Evolutionary conservation across 1,284 basidiomycete genomes (phyloP).

Genomic region (Boletellus dicymbophilus): DNA sequence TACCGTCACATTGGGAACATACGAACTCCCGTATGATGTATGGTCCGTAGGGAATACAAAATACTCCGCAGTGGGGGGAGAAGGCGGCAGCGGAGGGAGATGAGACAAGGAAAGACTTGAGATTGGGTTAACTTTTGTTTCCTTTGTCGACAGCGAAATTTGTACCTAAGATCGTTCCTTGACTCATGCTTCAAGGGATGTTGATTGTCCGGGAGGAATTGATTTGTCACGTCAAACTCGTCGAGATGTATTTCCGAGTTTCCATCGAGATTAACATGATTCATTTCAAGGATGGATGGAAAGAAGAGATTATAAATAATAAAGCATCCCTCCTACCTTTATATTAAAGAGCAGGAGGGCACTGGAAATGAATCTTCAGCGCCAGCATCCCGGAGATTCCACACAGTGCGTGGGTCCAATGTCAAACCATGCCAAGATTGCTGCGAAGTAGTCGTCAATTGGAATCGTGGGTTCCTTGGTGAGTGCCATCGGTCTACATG

Average conservation of each 20-base stretch:
- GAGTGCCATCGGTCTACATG: too few species aligned
- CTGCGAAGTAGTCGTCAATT: too few species aligned
- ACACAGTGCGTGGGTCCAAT: too few species aligned
- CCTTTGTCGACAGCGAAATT: neutral
- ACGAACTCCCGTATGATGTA: neutral
- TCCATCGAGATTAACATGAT: too few species aligned
- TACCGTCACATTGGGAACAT: neutral
- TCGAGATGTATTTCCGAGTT: neutral
- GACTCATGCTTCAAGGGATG: neutral
- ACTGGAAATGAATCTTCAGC: constrained; percentile 2
- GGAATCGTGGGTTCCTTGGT: too few species aligned
- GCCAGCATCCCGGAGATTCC: too few species aligned
- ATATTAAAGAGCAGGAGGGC: neutral
- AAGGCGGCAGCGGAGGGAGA: neutral
- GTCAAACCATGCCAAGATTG: neutral
- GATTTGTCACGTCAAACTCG: neutral
- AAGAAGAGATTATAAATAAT: neutral
- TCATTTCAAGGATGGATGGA: neutral
- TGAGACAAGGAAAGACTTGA: neutral
- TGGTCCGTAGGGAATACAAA: neutral
- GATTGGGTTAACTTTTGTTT: constrained; percentile 4
- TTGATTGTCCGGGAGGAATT: neutral
- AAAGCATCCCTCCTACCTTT: neutral
- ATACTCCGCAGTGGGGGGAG: neutral
- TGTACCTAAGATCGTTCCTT: neutral